Percentiles rank a stretch among this genome's conserved stretches.
Evolutionary conservation across 768 basidiomycete genomes (phyloP).

Genomic region (Suillus hirtellus): DNA sequence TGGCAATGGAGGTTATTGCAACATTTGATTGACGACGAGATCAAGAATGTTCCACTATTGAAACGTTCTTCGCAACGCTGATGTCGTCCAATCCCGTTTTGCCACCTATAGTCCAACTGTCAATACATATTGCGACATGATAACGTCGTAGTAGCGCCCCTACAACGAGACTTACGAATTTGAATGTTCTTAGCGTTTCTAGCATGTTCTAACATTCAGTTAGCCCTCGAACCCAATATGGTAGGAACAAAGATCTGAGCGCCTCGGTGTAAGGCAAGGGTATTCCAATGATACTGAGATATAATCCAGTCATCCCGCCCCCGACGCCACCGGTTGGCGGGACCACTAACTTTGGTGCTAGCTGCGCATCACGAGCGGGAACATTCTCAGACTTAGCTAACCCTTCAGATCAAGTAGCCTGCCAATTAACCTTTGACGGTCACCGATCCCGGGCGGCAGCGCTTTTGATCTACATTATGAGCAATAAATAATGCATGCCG

Average conservation of each 20-base stretch:
- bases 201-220: too few relatives aligned
- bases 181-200: neutral
- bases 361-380: neutral
- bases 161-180: too few relatives aligned
- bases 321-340: constrained; percentile 9
- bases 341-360: neutral
- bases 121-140: constrained; percentile 1
- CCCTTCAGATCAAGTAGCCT: neutral
- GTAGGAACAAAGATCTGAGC: neutral
- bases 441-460: neutral
- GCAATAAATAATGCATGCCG: neutral
- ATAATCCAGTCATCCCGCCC: neutral
- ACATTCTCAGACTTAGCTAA: constrained; percentile 8
- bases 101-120: neutral
- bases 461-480: constrained; percentile 1
- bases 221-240: neutral
- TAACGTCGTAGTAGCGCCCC: too few relatives aligned
- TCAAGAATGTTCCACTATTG: neutral
- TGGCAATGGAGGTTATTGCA: neutral
- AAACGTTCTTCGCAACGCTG: neutral
- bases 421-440: neutral
- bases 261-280: too few relatives aligned
- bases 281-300: neutral
- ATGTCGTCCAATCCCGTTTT: neutral
- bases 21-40: neutral